A percentile compares a stretch with the other conserved stretches of the same genome.
phyloP scores from a whole-genome alignment of 1,139 yeast species.

The Zygoascus hellenicus region DNA sequence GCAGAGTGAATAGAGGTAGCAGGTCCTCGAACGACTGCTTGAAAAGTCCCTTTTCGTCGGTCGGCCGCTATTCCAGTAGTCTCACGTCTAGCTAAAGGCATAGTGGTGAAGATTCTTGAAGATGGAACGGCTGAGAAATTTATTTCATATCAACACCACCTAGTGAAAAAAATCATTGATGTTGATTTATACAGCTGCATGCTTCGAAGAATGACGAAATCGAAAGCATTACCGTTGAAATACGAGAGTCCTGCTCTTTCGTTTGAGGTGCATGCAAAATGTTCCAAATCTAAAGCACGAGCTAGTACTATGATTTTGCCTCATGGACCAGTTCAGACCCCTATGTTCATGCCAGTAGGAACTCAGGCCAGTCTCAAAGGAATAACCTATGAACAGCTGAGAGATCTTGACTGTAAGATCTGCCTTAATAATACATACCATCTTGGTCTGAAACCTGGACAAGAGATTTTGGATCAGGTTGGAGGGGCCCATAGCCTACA shows the following conservation, averaged over 20 bases:
- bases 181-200: background rate
- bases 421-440: slow-evolving; percentile 43
- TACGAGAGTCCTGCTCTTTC: slow-evolving; percentile 29
- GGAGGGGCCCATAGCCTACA: slow-evolving; percentile 43
- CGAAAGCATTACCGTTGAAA: background rate
- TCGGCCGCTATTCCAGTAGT: background rate
- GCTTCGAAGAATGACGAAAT: slow-evolving; percentile 8
- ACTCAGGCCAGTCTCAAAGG: slow-evolving; percentile 44
- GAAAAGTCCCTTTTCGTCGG: no score
- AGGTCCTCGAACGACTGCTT: no score
- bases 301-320: slow-evolving; percentile 40
- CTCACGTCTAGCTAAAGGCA: slow-evolving; percentile 1
- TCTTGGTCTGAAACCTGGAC: slow-evolving; percentile 41
- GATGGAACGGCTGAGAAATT: slow-evolving; percentile 3
- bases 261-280: slow-evolving; percentile 37
- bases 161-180: background rate
- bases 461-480: slow-evolving; percentile 37
- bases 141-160: background rate
- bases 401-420: slow-evolving; percentile 37
- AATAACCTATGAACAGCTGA: slow-evolving; percentile 40
- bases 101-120: background rate
- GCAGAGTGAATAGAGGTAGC: background rate
- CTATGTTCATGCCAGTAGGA: slow-evolving; percentile 46
- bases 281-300: slow-evolving; percentile 41
- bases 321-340: slow-evolving; percentile 41